Base-by-base conservation (phyloP, 225 moss, liverwort and hornwort genomes). In the Marchantia paleacea region DNA sequence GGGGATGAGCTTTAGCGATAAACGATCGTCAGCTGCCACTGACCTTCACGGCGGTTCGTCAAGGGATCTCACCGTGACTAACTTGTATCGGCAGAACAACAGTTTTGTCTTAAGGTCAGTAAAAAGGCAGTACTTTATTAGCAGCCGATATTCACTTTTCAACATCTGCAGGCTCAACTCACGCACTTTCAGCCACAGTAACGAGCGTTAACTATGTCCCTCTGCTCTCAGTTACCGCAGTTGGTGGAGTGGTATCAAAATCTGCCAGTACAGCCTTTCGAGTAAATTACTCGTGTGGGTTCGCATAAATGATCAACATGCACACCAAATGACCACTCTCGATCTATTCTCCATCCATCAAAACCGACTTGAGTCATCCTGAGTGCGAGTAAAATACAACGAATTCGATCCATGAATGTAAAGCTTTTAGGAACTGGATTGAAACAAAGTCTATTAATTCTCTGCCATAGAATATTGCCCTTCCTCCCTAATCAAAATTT, bases 311-410 rank as follows among this genome's bases (percentile, higher is more conserved):
- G 71, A 26, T 28, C 73, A 73, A 13, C 73, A 53, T 73, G n/a
- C 26, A 22, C 53, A 52, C 50, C 53, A 25, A 25, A 54, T 12
- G 14, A 74, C n/a, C 74, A 53, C 53, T 54, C 73, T 55, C 54
- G 54, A 74, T 28, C n/a, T 74, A 55, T 74, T 28, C 74, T 28
- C 55, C 74, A 74, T 52, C 74, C 74, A 74, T 74, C 48, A 70
- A 16, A 73, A 73, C 25, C 55, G 55, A 54, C 53, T 51, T 55
- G 52, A 74, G 28, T 55, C 55, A 74, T 74, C 74, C 74, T 53
- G 55, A 30, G 51, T 55, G 0, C 54, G 55, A 26, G 74, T 30
- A 74, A 52, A 55, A 29, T 74, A 74, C 74, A 74, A 74, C 74
- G 24, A 25, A 74, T 14, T 15, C 26, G 74, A 54, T 54, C 26